A percentile compares a stretch with the other conserved stretches of the same genome.
Evolutionary conservation across 495 filamentous ascomycete genomes (phyloP).

Genomic region (Penicillium bialowiezense): DNA sequence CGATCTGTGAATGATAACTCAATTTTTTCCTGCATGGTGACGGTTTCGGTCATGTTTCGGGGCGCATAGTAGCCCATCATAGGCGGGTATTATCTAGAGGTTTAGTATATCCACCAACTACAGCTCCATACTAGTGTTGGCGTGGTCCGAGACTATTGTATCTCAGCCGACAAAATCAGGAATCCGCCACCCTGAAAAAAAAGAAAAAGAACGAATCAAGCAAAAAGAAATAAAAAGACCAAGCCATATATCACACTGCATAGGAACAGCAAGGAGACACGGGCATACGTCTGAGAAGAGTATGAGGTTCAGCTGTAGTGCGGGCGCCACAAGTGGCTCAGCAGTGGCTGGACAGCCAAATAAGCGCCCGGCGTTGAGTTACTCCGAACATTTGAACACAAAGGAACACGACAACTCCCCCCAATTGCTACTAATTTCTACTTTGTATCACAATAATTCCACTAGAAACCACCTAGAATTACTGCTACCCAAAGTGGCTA

Average conservation of each 20-base stretch:
- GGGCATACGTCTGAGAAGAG: neutral
- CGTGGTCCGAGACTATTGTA: neutral
- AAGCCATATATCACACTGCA: neutral
- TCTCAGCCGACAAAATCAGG: neutral
- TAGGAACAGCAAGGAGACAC: constrained; percentile 4
- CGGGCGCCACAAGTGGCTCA: constrained; percentile 9
- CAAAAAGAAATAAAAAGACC: no score
- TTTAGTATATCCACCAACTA: no score
- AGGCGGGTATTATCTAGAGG: no score
- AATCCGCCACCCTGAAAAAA: neutral
- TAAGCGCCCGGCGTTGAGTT: neutral
- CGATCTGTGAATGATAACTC: constrained; percentile 22
- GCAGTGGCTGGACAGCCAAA: constrained; percentile 7
- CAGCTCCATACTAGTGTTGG: neutral
- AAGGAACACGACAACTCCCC: no score
- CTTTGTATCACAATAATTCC: no score
- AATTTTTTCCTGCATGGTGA: constrained; percentile 14
- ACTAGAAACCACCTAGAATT: neutral
- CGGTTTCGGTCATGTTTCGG: constrained; percentile 18
- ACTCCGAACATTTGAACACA: no score
- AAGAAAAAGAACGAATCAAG: neutral
- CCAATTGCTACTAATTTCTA: no score
- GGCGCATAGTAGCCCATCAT: neutral
- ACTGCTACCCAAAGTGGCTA: neutral
- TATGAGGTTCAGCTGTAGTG: neutral